Conservation (phyloP, 139 green algal genomes). For the Edaphochlamys debaryana region DNA sequence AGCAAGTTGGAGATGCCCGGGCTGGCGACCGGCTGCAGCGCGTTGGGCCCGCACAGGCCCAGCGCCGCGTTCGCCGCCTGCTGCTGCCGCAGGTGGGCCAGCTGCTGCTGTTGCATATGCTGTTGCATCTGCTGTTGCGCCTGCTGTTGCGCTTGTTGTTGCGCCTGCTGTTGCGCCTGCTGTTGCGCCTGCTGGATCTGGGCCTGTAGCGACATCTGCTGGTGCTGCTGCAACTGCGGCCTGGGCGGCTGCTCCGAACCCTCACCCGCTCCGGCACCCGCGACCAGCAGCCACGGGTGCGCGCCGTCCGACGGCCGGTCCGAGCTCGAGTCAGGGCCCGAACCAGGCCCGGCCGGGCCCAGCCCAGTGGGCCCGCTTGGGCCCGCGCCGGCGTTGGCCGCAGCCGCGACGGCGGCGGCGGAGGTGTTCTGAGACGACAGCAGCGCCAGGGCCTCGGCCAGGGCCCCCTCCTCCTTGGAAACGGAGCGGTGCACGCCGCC, state of each 20-base stretch:
- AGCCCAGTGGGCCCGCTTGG: not conserved
- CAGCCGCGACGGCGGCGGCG: not conserved
- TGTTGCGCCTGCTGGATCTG: not conserved
- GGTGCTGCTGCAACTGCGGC: not conserved
- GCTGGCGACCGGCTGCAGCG: no score
- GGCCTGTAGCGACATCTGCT: not conserved
- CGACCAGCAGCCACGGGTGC: not conserved
- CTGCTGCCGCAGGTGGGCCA: conserved; percentile 31
- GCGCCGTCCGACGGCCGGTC: not conserved
- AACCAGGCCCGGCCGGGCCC: no score
- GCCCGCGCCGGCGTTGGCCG: no score
- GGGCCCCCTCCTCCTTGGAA: not conserved
- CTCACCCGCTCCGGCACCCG: no score
- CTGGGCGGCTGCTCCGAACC: not conserved
- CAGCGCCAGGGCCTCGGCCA: not conserved
- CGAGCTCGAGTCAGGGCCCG: not conserved
- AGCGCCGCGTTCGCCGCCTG: not conserved
- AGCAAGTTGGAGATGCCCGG: no score
- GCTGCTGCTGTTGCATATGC: not conserved
- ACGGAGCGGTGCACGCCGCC: no score
- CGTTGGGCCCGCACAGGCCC: no score
- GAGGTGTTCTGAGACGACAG: not conserved
- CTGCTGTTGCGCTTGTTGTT: no score
- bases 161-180: no score
- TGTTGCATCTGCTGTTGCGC: not conserved